phyloP scores from a whole-genome alignment of 345 rosid species.

The Trapa incisa region DNA sequence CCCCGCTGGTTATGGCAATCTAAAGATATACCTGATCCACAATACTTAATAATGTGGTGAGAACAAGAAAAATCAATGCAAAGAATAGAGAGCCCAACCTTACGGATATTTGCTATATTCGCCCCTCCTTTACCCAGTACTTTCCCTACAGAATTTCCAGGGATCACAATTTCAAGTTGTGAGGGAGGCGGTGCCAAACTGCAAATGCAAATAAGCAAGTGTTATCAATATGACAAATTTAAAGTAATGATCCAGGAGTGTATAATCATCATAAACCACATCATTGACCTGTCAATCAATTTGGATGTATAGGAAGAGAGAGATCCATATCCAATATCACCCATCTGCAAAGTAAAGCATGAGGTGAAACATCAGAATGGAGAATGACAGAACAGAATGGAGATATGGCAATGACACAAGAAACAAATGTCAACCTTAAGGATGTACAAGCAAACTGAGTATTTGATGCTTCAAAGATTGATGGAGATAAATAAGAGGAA shows the following conservation, averaged over 20 bases:
- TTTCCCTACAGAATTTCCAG: conserved; percentile 76
- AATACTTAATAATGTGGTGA: not conserved
- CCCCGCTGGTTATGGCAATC: not conserved
- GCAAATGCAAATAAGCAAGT: conserved; percentile 10
- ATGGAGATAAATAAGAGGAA: not conserved
- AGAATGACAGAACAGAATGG: not conserved
- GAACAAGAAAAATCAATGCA: not conserved
- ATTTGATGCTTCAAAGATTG: not conserved
- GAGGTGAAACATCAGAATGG: conserved; percentile 2
- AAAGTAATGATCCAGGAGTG: not conserved
- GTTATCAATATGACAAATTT: conserved; percentile 2
- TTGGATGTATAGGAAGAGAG: conserved; percentile 59
- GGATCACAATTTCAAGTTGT: conserved; percentile 62
- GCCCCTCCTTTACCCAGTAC: conserved; percentile 91
- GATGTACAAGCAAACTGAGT: not conserved
- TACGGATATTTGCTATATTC: conserved; percentile 72
- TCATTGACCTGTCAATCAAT: conserved; percentile 63
- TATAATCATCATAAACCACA: conserved; percentile 7
- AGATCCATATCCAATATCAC: conserved; percentile 54
- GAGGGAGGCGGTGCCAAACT: conserved; percentile 51
- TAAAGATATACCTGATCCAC: not conserved
- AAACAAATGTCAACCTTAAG: not conserved
- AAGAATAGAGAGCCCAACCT: conserved; percentile 34
- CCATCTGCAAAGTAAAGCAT: conserved; percentile 25
- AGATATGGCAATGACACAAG: not conserved